A percentile compares a stretch with the other conserved stretches of the same genome.
These are phyloP conservation scores for Poronia punctata DNA, from an alignment of 495 filamentous ascomycete species.

Conservation along the genomic window DNA sequence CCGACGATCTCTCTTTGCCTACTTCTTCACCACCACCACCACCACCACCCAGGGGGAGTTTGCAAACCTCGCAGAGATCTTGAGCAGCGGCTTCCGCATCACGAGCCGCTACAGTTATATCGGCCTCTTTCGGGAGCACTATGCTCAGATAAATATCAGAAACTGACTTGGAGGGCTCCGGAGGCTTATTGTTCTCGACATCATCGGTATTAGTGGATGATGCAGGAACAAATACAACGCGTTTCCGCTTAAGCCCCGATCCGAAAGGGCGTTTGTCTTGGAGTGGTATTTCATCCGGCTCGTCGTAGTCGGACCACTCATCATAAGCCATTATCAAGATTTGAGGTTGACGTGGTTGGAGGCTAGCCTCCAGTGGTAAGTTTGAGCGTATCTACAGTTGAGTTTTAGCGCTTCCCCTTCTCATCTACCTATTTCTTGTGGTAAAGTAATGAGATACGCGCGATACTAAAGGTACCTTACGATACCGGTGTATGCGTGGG, in stretches of 20 bases:
- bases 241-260: constrained; percentile 66
- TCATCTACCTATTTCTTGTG: too few relatives aligned
- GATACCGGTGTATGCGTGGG: too few relatives aligned
- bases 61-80: constrained; percentile 26
- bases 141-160: constrained; percentile 66
- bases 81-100: background rate
- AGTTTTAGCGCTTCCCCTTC: too few relatives aligned
- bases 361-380: too few relatives aligned
- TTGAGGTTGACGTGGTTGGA: background rate
- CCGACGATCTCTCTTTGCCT: background rate
- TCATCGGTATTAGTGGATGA: constrained; percentile 42
- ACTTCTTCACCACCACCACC: constrained; percentile 13
- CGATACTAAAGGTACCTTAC: too few relatives aligned
- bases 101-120: constrained; percentile 17
- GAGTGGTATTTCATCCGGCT: constrained; percentile 57
- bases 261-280: constrained; percentile 73
- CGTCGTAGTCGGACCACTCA: constrained; percentile 23
- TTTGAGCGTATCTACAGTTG: too few relatives aligned
- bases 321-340: constrained; percentile 12
- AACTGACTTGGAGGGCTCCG: constrained; percentile 38
- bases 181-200: constrained; percentile 23
- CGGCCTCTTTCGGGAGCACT: constrained; percentile 47
- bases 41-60: too few relatives aligned
- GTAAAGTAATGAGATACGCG: too few relatives aligned
- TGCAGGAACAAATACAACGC: constrained; percentile 75